Evolutionary conservation across 257 asterid species (phyloP).

Genomic region (Ehretia macrophylla): DNA sequence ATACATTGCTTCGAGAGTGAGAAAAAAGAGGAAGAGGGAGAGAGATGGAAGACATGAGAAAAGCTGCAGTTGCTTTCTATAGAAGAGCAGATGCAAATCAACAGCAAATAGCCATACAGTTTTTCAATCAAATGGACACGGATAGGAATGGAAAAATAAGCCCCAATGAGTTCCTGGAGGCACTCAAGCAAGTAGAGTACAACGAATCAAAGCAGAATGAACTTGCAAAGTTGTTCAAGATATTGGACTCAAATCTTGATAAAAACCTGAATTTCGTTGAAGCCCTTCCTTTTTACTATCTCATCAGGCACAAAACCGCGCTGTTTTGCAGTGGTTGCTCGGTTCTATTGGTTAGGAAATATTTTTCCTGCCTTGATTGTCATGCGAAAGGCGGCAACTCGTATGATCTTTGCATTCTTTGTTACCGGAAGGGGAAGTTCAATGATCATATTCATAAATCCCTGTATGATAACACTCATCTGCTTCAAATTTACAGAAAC

Average conservation of each 20-base stretch:
- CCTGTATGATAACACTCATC: too few species aligned
- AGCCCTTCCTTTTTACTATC: not conserved
- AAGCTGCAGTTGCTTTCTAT: not conserved
- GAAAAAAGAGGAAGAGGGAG: not conserved
- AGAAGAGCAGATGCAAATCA: not conserved
- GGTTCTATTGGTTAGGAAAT: not conserved
- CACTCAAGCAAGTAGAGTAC: not conserved
- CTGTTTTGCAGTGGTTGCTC: not conserved
- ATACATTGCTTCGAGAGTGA: too few species aligned
- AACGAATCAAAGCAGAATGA: not conserved
- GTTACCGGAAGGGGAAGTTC: too few species aligned
- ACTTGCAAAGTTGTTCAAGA: not conserved
- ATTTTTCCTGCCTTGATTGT: not conserved
- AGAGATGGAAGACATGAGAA: not conserved
- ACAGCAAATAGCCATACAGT: not conserved
- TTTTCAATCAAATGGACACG: not conserved
- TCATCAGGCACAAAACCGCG: not conserved
- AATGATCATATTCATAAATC: too few species aligned
- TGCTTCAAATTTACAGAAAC: too few species aligned
- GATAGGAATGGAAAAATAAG: not conserved
- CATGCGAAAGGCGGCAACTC: not conserved
- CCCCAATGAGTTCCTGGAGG: not conserved
- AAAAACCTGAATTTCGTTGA: not conserved
- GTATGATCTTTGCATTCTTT: not conserved
- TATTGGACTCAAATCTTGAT: not conserved